These are phyloP conservation scores for Tephrocybe rancida DNA, from an alignment of 768 basidiomycete species.

Conservation along the genomic window DNA sequence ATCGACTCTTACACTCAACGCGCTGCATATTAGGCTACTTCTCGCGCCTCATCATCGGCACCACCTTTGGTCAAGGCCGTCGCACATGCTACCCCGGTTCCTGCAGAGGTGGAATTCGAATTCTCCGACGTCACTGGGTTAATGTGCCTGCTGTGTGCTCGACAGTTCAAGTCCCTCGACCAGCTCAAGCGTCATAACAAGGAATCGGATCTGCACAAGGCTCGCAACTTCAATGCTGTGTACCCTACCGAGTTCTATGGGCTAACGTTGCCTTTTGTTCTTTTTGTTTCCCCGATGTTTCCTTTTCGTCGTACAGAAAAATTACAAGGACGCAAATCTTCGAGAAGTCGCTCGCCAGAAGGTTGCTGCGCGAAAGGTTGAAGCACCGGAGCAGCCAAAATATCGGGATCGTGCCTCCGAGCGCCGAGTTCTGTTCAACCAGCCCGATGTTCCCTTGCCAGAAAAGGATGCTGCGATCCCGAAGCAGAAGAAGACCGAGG, in stretches of 20 bases:
- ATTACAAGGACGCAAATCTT: constrained; percentile 71
- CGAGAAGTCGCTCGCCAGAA: constrained; percentile 79
- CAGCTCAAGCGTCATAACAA: constrained; percentile 88
- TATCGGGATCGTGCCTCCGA: constrained; percentile 97
- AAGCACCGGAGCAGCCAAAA: constrained; percentile 60
- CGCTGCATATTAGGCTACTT: constrained; percentile 26
- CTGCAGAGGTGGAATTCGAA: constrained; percentile 69
- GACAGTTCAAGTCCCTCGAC: constrained; percentile 89
- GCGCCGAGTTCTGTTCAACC: constrained; percentile 87
- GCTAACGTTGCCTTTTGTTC: constrained; percentile 33
- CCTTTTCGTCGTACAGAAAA: constrained; percentile 62
- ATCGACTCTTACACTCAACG: constrained; percentile 29
- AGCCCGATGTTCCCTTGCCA: constrained; percentile 81
- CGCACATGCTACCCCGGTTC: no score
- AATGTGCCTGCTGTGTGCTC: constrained; percentile 88
- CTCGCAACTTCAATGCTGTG: constrained; percentile 46
- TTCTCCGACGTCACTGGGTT: constrained; percentile 76
- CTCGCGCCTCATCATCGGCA: constrained; percentile 18
- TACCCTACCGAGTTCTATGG: constrained; percentile 23
- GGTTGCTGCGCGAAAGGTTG: constrained; percentile 44
- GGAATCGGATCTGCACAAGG: constrained; percentile 97
- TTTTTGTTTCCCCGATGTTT: constrained; percentile 14
- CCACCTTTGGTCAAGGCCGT: constrained; percentile 18
- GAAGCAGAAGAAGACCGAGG: constrained; percentile 50
- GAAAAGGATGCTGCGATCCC: constrained; percentile 38